Evolutionary conservation across 1,284 basidiomycete species (phyloP), one percentile per base, ranked within the genome.

Genomic region (Xanthoconium separans): DNA sequence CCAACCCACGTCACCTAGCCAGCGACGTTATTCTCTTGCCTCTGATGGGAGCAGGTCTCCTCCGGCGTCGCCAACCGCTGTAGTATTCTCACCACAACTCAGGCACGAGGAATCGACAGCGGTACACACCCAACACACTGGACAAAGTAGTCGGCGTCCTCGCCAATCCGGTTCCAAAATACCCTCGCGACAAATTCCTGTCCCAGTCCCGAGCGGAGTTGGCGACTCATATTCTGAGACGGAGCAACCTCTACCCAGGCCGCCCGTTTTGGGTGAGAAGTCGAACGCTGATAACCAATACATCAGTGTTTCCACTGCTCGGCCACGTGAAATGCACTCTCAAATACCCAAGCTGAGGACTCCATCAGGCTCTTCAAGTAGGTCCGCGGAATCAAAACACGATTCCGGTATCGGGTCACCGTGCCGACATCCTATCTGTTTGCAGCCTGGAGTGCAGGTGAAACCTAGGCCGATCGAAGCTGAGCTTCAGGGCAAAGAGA

Each of bases 301-400:
- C 29, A 27, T 44, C 11, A 16, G 18, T 47, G 47, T 47, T 40
- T 5, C 43, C 7, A 30, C 50, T 10, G 20, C 57, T 36, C 64
- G 53, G 27, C 41, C 51, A 29, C 54, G 49, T 47, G 63, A 62
- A 50, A 44, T 44, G 40, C 61, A 53, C 20, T 67, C 65, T 27
- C 65, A 67, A 33, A 67, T 67, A 56, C 65, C 65, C 37, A 67
- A 68, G 36, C 31, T 70, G 47, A 68, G 68, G 54, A 64, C 48
- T 11, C 29, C 61, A 6, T 67, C 65, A 2, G 57, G 63, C 22
- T 70, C 68, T 39, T 70, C 65, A 2, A 54, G 56, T 44, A 47
- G 54, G 34, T 69, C 65, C 20, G 40, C 42, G 8, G 63, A 58
- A 37, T 57, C 55, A 20, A 57, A 43, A 43, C 46, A 47, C 18